Evolutionary conservation across 2,329 filamentous ascomycete species (phyloP), one percentile per base, ranked within the genome.

Genomic region (Calonectria henricotiae): DNA sequence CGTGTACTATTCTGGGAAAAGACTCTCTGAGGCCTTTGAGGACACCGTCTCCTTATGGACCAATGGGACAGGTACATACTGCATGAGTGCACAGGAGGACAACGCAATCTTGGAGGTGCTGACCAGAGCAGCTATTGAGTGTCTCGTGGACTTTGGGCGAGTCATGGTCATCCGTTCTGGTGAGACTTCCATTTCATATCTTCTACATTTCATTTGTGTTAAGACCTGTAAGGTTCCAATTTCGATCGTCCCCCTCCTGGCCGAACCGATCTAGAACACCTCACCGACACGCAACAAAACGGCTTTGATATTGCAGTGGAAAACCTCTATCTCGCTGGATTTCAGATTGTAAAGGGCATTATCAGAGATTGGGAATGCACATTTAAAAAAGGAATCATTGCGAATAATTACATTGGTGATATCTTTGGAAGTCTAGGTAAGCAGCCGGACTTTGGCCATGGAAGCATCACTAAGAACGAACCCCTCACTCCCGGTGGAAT

Each of bases 71-170:
- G 91, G 90, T 0, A 80, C 85, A 6, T 94, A 94, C 82, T 94
- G 92, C 83, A 89, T 91, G 81, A 92, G 88, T 1, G 91, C 91
- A 0, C 92, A 94, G 79, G 92, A 94, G 80, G 92, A 94, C 78
- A 93, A 91, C 75, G 92, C 91, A 0, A 88, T 88, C 0, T 86
- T 94, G 1, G 91, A 92, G 75, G 91, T 88, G 5, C 82, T 94
- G 32, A 80, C 93, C 23, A 87, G 92, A 13, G 87, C 87, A 1
- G 88, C 90, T 0, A 81, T 88, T 25, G 84, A 85, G 72, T 86
- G 88, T 2, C 77, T 89, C 5, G 87, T 91, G 4, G 92, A 94
- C 79, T 94, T 92, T 80, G 80, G 84, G 5, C 87, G 92, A 3
- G 86, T 92, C 71, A 91, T 94, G 65, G 81, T 94, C 69, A 89